Evolutionary conservation across 2,329 filamentous ascomycete genomes (phyloP).

Genomic region (Hortaea sp.): DNA sequence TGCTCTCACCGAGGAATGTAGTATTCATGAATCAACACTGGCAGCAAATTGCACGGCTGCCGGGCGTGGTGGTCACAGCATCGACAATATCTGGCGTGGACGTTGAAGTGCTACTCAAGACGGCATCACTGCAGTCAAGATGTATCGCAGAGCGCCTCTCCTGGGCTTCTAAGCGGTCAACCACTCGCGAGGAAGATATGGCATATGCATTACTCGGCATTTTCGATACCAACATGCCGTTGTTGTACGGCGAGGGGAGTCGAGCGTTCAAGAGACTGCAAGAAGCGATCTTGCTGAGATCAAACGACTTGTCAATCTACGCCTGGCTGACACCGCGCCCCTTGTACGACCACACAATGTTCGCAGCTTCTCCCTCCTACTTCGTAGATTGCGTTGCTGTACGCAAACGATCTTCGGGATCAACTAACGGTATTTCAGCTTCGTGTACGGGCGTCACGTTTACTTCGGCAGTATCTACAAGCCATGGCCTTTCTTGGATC

Average conservation of each 20-base stretch:
- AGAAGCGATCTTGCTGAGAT: constrained; percentile 9
- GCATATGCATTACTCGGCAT: constrained; percentile 15
- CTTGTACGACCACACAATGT: no score
- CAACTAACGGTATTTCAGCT: no score
- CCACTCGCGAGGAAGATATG: constrained; percentile 11
- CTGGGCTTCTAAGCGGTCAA: constrained; percentile 13
- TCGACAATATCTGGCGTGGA: constrained; percentile 5
- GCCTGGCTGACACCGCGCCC: background rate
- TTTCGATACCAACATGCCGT: constrained; percentile 15
- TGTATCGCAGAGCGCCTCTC: constrained; percentile 10
- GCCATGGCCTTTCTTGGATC: no score
- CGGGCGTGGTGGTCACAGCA: background rate
- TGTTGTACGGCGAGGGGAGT: constrained; percentile 14
- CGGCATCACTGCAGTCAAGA: background rate
- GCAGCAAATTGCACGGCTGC: background rate
- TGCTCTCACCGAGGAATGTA: constrained; percentile 7
- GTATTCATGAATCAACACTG: constrained; percentile 4
- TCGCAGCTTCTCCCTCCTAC: no score
- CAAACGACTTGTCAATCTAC: background rate
- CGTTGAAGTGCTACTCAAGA: background rate
- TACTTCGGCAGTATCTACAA: no score
- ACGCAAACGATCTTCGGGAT: no score
- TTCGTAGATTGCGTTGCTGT: no score
- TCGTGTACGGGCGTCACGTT: no score
- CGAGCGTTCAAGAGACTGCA: constrained; percentile 16